phyloP scores from a whole-genome alignment of 139 green algal species.

The Chlamydomonas incerta region DNA sequence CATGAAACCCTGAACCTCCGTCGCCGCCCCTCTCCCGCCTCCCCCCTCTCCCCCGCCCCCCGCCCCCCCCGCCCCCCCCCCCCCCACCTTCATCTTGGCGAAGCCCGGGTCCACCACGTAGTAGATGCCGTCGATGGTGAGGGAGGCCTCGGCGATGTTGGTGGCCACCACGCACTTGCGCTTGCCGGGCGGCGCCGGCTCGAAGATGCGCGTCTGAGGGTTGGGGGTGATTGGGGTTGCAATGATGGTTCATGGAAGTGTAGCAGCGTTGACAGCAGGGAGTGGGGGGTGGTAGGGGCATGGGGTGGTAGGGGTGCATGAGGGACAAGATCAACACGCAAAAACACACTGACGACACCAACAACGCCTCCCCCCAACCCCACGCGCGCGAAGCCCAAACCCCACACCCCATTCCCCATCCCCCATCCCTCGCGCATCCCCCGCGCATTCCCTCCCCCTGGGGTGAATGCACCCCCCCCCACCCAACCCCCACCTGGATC shows the following conservation, averaged over 20 bases:
- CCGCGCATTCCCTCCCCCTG: too few relatives aligned
- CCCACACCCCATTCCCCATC: too few relatives aligned
- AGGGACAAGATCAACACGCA: too few relatives aligned
- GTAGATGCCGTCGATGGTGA: slow-evolving; percentile 99
- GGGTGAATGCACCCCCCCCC: too few relatives aligned
- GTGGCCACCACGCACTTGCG: slow-evolving; percentile 97
- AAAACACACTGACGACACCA: neutral
- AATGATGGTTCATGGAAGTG: too few relatives aligned
- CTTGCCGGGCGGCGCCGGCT: slow-evolving; percentile 89
- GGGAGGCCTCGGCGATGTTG: slow-evolving; percentile 98
- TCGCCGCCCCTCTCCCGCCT: neutral
- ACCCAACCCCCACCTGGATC: slow-evolving; percentile 44
- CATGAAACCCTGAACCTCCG: too few relatives aligned
- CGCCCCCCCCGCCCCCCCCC: too few relatives aligned
- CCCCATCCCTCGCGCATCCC: neutral
- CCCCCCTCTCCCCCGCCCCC: neutral
- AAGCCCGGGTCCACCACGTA: slow-evolving; percentile 94
- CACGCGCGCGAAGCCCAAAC: too few relatives aligned
- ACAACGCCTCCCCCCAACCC: too few relatives aligned
- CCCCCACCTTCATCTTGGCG: slow-evolving; percentile 85
- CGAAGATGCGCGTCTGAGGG: slow-evolving; percentile 94
- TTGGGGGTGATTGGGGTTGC: too few relatives aligned
- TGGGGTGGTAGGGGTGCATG: too few relatives aligned
- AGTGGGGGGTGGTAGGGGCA: neutral
- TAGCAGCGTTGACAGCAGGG: neutral